phyloP scores from a whole-genome alignment of 805 yeast genomes.

The Kuraishia ogatae region DNA sequence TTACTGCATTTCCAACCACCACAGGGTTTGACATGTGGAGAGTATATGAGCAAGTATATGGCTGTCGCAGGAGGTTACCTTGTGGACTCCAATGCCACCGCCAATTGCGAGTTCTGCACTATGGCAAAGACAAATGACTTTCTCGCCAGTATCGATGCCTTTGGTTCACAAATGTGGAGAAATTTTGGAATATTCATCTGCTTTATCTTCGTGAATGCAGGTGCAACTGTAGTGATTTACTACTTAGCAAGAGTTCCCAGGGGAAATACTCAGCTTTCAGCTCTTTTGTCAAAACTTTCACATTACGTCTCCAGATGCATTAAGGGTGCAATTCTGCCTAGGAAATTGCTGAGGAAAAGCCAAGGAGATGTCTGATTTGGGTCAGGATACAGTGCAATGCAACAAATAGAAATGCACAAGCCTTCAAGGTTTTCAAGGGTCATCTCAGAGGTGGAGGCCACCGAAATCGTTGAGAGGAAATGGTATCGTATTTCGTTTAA shows the following conservation, averaged over 20 bases:
- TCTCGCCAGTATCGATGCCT: conserved; percentile 36
- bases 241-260: conserved; percentile 32
- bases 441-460: no score
- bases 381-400: no score
- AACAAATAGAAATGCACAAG: no score
- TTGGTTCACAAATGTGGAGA: conserved; percentile 31
- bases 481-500: no score
- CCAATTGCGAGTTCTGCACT: conserved; percentile 52
- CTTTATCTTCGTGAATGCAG: conserved; percentile 28
- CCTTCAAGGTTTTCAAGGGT: no score
- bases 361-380: not conserved
- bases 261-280: conserved; percentile 5
- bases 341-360: not conserved
- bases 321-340: not conserved
- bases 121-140: conserved; percentile 48
- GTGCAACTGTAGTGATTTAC: conserved; percentile 15
- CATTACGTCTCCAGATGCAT: not conserved
- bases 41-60: conserved; percentile 35
- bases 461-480: no score
- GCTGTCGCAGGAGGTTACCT: conserved; percentile 38
- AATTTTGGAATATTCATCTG: conserved; percentile 38
- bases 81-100: conserved; percentile 31
- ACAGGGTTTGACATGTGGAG: conserved; percentile 46
- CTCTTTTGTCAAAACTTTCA: not conserved
- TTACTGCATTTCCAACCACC: conserved; percentile 41